Evolutionary conservation across 306 rosid genomes (phyloP), one percentile per base, ranked within the genome.

Genomic region (Cyamopsis tetragonoloba): DNA sequence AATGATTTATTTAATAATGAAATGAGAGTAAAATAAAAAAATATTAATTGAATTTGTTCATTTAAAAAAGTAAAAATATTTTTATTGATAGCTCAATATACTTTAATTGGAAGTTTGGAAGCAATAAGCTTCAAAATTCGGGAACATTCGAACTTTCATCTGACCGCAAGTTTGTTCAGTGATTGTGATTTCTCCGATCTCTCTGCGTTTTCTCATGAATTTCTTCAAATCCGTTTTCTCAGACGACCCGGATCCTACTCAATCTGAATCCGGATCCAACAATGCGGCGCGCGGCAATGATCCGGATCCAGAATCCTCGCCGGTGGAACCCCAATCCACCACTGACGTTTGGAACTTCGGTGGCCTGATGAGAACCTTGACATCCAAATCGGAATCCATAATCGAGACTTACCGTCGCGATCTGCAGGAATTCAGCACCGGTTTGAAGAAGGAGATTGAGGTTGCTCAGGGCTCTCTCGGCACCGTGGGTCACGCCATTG

Each of bases 321-420:
- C 61, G 0, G 17, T 2, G 0, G 47, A 31, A 3, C 44, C 38
- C 79, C 56, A 4, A 61, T 28, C 75, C 0, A 10, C 3, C 62
- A 35, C 66, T 27, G 81, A 74, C 23, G 82, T 61, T 1, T 91
- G 98, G 98, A 85, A 82, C 71, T 83, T 91, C 22, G 96, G 95
- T 4, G 98, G 91, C 63, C 80, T 91, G 71, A 58, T 91, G 58
- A 75, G 77, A 81, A 83, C 91, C 61, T 23, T 91, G 6, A 74
- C 88, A 0, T 20, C 82, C 30, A 86, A 62, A 73, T 91, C 98
- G n/a, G 95, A 88, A 73, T 80, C 95, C 2, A 93, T 91, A 12
- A 80, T 91, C 70, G 96, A 91, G 26, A 88, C 92, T n/a, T 91
- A 88, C 82, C 87, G 95, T 31, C 89, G 90, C n/a, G 98, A 91